A percentile compares a stretch with the other conserved stretches of the same genome.
Conservation (phyloP, 1,284 basidiomycete genomes). For the Thelephora terrestris region DNA sequence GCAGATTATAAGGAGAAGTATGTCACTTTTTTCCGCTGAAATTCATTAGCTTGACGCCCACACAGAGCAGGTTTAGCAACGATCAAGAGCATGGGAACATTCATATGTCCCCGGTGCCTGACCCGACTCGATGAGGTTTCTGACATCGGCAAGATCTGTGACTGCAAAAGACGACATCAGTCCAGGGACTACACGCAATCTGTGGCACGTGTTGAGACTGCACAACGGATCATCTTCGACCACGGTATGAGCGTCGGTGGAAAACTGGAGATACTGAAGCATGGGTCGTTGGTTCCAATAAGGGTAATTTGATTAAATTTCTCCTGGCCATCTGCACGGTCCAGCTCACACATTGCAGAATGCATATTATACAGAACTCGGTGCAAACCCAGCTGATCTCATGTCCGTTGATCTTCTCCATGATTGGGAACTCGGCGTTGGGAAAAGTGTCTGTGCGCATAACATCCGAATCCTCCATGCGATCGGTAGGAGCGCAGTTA, state of each 20-base stretch:
- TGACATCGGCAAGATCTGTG: conserved; percentile 5
- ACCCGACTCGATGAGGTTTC: conserved; percentile 11
- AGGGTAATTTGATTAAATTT: conserved; percentile 1
- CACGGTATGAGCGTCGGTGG: conserved; percentile 10
- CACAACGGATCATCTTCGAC: conserved; percentile 16
- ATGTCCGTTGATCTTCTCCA: conserved; percentile 27
- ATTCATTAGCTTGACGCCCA: conserved; percentile 13
- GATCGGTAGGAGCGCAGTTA: background rate
- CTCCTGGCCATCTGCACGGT: background rate
- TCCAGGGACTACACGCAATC: background rate
- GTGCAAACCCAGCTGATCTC: conserved; percentile 14
- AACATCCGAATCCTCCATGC: conserved; percentile 24
- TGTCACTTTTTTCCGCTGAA: conserved; percentile 23
- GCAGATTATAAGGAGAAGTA: conserved; percentile 19
- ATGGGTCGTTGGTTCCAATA: conserved; percentile 9
- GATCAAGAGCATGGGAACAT: conserved; percentile 11
- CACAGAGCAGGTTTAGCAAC: conserved; percentile 8
- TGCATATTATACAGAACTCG: conserved; percentile 19
- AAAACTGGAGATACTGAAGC: conserved; percentile 7
- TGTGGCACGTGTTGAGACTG: conserved; percentile 9
- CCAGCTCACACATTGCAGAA: conserved; percentile 16
- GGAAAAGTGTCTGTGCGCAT: conserved; percentile 26
- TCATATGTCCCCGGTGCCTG: conserved; percentile 22
- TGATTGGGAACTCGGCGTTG: conserved; percentile 28
- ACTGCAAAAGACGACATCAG: conserved; percentile 5